These are phyloP conservation scores for Monosporozyma solicola DNA, from an alignment of 805 yeast genomes.

Conservation along the genomic window DNA sequence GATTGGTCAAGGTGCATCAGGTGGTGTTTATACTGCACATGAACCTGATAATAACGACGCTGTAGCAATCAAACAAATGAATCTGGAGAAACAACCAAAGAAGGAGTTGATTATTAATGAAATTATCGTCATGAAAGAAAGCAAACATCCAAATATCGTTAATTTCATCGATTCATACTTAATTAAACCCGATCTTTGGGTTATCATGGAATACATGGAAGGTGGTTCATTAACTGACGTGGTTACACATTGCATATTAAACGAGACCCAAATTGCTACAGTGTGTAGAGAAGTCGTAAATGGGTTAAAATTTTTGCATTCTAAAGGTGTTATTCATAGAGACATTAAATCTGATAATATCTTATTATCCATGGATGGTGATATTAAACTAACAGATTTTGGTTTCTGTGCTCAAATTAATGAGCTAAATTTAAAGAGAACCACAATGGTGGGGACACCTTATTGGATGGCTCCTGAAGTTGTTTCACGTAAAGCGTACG, in stretches of 20 bases:
- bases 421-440: slow-evolving; percentile 74
- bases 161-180: slow-evolving; percentile 84
- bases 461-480: slow-evolving; percentile 99
- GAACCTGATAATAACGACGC: slow-evolving; percentile 44
- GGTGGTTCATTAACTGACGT: slow-evolving; percentile 96
- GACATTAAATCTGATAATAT: slow-evolving; percentile 95
- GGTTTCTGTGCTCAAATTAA: slow-evolving; percentile 94
- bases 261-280: slow-evolving; percentile 92
- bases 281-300: slow-evolving; percentile 84
- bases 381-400: slow-evolving; percentile 89
- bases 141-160: slow-evolving; percentile 85
- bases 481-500: slow-evolving; percentile 88
- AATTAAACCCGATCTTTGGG: slow-evolving; percentile 81
- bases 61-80: slow-evolving; percentile 97
- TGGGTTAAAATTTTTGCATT: slow-evolving; percentile 82
- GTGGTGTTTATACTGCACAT: slow-evolving; percentile 89
- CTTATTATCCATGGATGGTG: slow-evolving; percentile 71
- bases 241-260: slow-evolving; percentile 78
- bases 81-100: slow-evolving; percentile 87
- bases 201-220: slow-evolving; percentile 98
- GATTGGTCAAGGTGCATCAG: slow-evolving; percentile 98
- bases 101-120: slow-evolving; percentile 92
- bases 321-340: slow-evolving; percentile 88
- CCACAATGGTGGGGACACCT: slow-evolving; percentile 99
- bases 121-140: slow-evolving; percentile 89